phyloP scores from a whole-genome alignment of 768 basidiomycete genomes.

The Mycena maculata region DNA sequence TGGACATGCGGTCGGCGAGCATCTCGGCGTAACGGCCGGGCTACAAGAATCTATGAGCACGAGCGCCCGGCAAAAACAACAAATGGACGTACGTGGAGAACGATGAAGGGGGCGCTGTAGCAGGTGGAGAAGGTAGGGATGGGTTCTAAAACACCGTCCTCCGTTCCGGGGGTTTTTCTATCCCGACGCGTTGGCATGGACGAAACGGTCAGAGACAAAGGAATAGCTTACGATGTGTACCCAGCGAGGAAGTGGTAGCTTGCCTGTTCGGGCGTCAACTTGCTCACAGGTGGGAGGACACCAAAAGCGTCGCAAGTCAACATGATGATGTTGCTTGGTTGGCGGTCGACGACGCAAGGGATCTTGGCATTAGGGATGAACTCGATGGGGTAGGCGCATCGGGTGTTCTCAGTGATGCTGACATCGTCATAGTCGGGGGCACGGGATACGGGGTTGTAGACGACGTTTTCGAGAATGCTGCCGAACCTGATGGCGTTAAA shows the following conservation, averaged over 20 bases:
- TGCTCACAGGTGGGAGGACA: conserved; percentile 95
- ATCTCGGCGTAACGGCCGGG: conserved; percentile 96
- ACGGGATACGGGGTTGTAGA: conserved; percentile 88
- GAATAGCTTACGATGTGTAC: conserved; percentile 82
- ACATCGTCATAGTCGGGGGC: conserved; percentile 95
- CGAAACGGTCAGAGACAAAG: not conserved
- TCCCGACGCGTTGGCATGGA: conserved; percentile 34
- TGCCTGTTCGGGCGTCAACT: conserved; percentile 93
- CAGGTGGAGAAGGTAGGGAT: conserved; percentile 99
- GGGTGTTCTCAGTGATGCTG: conserved; percentile 98
- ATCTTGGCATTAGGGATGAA: conserved; percentile 95
- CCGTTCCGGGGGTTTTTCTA: conserved; percentile 99
- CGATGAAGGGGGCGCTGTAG: conserved; percentile 99
- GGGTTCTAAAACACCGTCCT: conserved; percentile 97
- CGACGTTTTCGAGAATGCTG: conserved; percentile 98
- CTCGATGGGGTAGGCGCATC: conserved; percentile 99
- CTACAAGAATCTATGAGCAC: conserved; percentile 45
- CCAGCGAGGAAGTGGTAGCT: conserved; percentile 98
- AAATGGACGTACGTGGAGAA: conserved; percentile 78
- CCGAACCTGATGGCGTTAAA: conserved; percentile 95
- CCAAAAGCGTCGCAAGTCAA: conserved; percentile 98
- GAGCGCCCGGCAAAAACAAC: too few relatives aligned
- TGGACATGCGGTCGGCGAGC: conserved; percentile 94
- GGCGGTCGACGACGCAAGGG: conserved; percentile 87
- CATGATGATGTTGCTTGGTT: conserved; percentile 97